Conservation (phyloP, 768 basidiomycete genomes). For the Mycena floridula region DNA sequence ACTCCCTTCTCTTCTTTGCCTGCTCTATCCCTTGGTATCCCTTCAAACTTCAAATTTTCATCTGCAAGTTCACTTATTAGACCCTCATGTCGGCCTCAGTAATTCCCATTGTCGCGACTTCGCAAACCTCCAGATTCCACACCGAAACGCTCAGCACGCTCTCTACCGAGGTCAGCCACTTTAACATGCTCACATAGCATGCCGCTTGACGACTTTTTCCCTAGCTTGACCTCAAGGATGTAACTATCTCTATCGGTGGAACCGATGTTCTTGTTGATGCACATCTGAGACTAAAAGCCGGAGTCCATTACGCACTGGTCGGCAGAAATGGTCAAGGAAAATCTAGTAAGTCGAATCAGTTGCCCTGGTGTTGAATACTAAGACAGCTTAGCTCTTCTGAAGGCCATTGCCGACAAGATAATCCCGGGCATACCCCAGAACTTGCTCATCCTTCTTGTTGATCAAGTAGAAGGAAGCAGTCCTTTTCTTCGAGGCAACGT, state of each 20-base stretch:
- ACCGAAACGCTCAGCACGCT: background rate
- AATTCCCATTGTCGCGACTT: background rate
- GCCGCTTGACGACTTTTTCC: background rate
- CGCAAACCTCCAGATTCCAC: constrained; percentile 1
- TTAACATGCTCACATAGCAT: background rate
- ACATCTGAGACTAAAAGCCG: constrained; percentile 43
- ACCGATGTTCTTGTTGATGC: constrained; percentile 47
- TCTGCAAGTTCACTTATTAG: background rate
- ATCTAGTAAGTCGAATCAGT: constrained; percentile 37
- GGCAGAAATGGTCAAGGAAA: constrained; percentile 55
- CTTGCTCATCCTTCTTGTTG: constrained; percentile 37
- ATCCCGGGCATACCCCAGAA: constrained; percentile 42
- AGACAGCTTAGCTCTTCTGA: constrained; percentile 25
- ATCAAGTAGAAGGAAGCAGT: constrained; percentile 25
- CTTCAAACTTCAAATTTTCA: too few relatives aligned
- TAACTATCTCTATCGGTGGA: constrained; percentile 44
- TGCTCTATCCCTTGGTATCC: too few relatives aligned
- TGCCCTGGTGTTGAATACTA: too few relatives aligned
- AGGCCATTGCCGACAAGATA: constrained; percentile 33
- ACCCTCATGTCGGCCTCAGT: background rate
- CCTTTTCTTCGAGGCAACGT: constrained; percentile 9
- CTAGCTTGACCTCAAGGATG: constrained; percentile 47
- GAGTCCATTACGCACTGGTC: constrained; percentile 46
- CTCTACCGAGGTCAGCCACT: constrained; percentile 1
- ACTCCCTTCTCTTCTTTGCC: too few relatives aligned